Base-by-base conservation (phyloP, 176 grass and related monocot genomes). In the Dactylis glomerata region DNA sequence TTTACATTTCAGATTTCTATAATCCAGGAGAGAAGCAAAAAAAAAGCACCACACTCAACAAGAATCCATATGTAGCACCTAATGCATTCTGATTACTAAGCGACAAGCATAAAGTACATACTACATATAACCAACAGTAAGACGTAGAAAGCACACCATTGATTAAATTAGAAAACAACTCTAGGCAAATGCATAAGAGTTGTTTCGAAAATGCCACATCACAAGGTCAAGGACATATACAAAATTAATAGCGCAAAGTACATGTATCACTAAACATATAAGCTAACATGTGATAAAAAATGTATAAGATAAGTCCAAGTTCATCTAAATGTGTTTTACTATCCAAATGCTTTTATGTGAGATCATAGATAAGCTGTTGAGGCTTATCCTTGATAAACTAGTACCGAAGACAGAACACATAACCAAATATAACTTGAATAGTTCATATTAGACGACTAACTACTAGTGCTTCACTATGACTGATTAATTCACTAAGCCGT, bases 401-500 rank as follows among this genome's bases (percentile, higher is more conserved):
- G 73, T 7, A 16, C 23, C 73, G 76, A 77, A 82, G 15, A n/a
- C 8, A 49, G 24, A 38, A 64, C 47, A 52, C 1, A 74, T 28
- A 58, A 17, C 6, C 22, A 66, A 37, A 46, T 82, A 34, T 65
- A 55, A 45, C 3, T 44, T 1, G 3, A 54, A 24, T 70, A 5
- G 52, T 49, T 16, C 6, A 30, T 26, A 80, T 79, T 33, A 79
- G 54, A 71, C 54, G 79, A 22, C 20, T 34, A 66, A 84, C 2
- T 22, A 37, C 58, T 46, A 17, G 32, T 14, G 32, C 3, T 72
- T 69, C 78, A 62, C 33, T 64, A 9, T 11, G 24, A 23, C 69
- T 74, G 64, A 82, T 62, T 66, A 74, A 27, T 75, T 65, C 30
- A 83, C 38, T 78, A 83, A 68, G 47, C 5, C 75, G 16, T 40